Evolutionary conservation across 108 stramenopile genomes (phyloP), one percentile per base, ranked within the genome.

Genomic region (Cyclotella choctawhatcheeana): DNA sequence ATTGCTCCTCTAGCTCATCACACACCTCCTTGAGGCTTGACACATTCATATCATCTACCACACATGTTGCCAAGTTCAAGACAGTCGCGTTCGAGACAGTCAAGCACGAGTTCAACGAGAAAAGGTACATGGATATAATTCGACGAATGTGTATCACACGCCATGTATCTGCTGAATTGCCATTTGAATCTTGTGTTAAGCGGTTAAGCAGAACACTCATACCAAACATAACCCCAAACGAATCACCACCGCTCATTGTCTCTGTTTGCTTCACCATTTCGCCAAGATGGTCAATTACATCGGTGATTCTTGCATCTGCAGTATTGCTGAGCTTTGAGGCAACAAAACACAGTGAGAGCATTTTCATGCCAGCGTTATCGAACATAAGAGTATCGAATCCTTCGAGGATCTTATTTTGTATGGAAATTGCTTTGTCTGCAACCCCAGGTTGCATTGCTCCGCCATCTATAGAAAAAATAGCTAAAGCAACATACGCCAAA

Each of bases 141-240:
- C 53, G 51, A 29, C 27, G 51, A 12, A 29, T 58, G 43, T 34
- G 53, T 29, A 66, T 35, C 1, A 31, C 40, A 37, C 53, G 64
- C 62, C 58, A 69, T 55, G 26, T 22, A 50, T 45, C 48, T 30
- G 47, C 58, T 69, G 58, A 65, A 68, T 62, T 74, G 3, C 50
- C 52, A 25, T 67, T 67, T 1, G 29, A 4, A 30, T 56, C 58
- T 35, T 48, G 43, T 25, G 56, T 18, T 26, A 71, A 44, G 45
- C 65, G 44, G 35, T 81, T 79, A 5, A 82, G 78, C 50, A 92
- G 86, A 10, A 86, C 53, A 21, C 86, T 73, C 44, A 92, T 66
- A 3, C 87, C 87, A 69, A 79, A 88, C 59, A 63, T 74, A 43
- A 83, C 85, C 5, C 89, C 83, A 56, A 85, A 86, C 30, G 63